phyloP scores from a whole-genome alignment of 1,284 basidiomycete genomes.

The Crucibulum parvulum region DNA sequence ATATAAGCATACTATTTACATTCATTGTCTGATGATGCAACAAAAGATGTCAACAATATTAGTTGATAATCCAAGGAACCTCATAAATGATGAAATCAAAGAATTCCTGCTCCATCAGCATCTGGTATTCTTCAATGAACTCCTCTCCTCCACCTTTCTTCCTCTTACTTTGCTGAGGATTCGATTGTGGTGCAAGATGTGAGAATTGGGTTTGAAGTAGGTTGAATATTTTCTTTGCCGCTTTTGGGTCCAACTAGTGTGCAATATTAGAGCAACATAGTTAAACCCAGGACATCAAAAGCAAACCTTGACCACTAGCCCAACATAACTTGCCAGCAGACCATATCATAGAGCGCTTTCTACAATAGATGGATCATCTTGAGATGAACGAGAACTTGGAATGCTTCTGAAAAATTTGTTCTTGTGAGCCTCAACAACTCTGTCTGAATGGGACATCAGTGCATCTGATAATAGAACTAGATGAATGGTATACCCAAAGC shows the following conservation, averaged over 20 bases:
- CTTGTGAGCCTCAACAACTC: constrained; percentile 93
- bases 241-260: constrained; percentile 85
- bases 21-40: constrained; percentile 2
- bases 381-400: constrained; percentile 93
- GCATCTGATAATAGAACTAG: constrained; percentile 9
- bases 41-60: constrained; percentile 23
- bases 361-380: constrained; percentile 91
- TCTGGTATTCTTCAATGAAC: constrained; percentile 88
- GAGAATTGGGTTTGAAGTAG: constrained; percentile 80
- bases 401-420: constrained; percentile 97
- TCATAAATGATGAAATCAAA: constrained; percentile 93
- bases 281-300: not conserved
- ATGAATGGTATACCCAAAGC: constrained; percentile 79
- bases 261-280: not conserved
- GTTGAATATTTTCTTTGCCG: constrained; percentile 80
- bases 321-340: constrained; percentile 91
- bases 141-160: constrained; percentile 58
- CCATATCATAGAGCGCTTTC: constrained; percentile 98
- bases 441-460: constrained; percentile 58
- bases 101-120: constrained; percentile 92
- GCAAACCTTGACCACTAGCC: constrained; percentile 81
- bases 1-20: constrained; percentile 37
- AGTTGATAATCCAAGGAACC: constrained; percentile 80
- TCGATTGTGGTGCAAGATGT: constrained; percentile 79
- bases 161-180: constrained; percentile 53